Percentiles rank a stretch among this genome's conserved stretches.
Conservation (phyloP, 2,329 filamentous ascomycete genomes). For the Paracorniculantispora psalliotae region DNA sequence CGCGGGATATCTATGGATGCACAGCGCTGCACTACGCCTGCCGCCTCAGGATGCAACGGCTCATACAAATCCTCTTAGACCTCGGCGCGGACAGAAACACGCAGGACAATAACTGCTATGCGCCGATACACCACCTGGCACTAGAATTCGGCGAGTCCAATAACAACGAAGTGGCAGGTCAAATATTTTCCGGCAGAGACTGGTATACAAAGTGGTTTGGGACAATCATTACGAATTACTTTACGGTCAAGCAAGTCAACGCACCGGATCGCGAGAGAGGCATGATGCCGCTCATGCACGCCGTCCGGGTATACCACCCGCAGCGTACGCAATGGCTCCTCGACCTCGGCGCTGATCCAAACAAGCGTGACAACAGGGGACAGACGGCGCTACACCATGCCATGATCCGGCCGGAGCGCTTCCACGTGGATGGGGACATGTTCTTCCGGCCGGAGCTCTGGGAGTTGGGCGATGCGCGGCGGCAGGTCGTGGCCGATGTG, state of each 20-base stretch:
- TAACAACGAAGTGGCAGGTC: not conserved
- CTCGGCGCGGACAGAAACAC: not conserved
- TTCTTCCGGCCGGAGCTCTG: not conserved
- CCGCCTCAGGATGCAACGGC: not conserved
- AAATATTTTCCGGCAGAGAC: not conserved
- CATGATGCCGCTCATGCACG: not conserved
- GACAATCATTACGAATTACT: not conserved
- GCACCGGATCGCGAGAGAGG: not conserved
- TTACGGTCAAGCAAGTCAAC: not conserved
- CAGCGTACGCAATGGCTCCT: not conserved
- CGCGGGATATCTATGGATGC: not conserved
- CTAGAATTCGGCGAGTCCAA: not conserved
- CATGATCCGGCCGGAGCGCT: not conserved
- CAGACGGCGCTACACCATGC: not conserved
- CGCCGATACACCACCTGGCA: not conserved
- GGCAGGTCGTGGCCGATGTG: not conserved
- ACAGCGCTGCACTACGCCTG: not conserved
- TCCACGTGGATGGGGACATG: not conserved
- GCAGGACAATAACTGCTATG: not conserved
- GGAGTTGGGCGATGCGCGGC: not conserved
- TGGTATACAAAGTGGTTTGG: not conserved
- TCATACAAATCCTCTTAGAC: not conserved
- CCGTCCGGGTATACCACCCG: not conserved
- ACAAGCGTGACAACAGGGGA: not conserved
- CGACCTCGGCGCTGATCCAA: not conserved